Base-by-base conservation (phyloP, 805 yeast species). In the Kregervanrija delftensis region DNA sequence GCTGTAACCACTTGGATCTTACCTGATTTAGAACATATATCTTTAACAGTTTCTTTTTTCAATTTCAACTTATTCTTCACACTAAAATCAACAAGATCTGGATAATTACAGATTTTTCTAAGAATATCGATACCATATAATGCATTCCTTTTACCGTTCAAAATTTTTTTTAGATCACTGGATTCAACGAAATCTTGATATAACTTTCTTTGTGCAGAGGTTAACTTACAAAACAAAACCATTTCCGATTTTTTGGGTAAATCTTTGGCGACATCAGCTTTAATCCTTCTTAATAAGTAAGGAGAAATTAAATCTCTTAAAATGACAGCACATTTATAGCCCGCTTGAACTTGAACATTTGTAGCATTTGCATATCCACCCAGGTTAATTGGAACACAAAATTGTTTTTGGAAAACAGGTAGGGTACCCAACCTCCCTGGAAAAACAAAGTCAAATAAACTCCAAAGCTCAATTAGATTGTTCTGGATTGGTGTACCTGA, bases 281-380 rank as follows among this genome's bases (percentile, higher is more conserved):
- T 93, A 61, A 93, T 81, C 41, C 99, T 69, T 51, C 99, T 69
- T 40, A 93, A 65, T 43, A 93, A 65, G 61, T 89, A 93, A 0
- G 99, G 99, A 3, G 96, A 79, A 10, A 93, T 87, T 52, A 91
- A 65, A 55, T 93, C 96, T 41, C 96, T 71, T 42, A 93, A 66
- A 2, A 91, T 82, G 4, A 90, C 93, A 0, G 99, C 99, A 67
- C 98, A 93, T 60, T 88, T 88, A 59, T 87, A 90, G 2, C 97
- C 96, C 1, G 97, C 83, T 59, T 91, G 97, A 0, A 93, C 98
- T 60, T 93, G 97, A 3, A 93, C 77, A 60, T 93, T 93, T 1
- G 95, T 81, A 0, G 99, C 98, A 67, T 91, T 93, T 1, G 99
- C 96, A 65, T 93, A 93, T 0, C 99, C 99, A n/a, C 99, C 99